A percentile compares a stretch with the other conserved stretches of the same genome.
These are phyloP conservation scores for Schoenoplectus tabernaemontani DNA, from an alignment of 202 grass and related monocot species.

Conservation along the genomic window DNA sequence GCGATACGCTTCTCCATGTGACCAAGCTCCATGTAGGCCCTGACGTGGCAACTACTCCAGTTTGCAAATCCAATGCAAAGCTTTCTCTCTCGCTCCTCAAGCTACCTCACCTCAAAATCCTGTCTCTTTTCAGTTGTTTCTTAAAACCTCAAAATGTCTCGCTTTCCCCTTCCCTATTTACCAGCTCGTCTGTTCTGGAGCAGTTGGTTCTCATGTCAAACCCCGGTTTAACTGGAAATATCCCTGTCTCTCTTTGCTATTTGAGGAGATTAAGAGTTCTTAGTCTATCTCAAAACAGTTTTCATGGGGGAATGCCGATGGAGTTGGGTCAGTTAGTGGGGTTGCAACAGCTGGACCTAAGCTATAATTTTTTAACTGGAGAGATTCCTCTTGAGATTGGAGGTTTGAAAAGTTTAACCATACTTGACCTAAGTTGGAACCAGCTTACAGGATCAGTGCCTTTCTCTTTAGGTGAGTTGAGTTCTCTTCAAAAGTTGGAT, in stretches of 20 bases:
- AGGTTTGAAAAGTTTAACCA: slow-evolving; percentile 50
- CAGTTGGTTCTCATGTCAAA: slow-evolving; percentile 75
- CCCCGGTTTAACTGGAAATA: slow-evolving; percentile 37
- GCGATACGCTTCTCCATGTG: slow-evolving; percentile 42
- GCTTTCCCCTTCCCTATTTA: slow-evolving; percentile 48
- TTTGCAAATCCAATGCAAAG: slow-evolving; percentile 36
- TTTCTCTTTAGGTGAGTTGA: slow-evolving; percentile 28
- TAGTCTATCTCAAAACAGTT: slow-evolving; percentile 59
- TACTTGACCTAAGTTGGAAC: slow-evolving; percentile 83
- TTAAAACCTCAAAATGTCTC: slow-evolving; percentile 1
- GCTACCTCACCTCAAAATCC: slow-evolving; percentile 56
- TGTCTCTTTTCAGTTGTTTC: slow-evolving; percentile 69
- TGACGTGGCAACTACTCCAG: slow-evolving; percentile 45
- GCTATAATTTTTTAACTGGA: slow-evolving; percentile 63
- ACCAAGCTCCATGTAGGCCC: slow-evolving; percentile 68
- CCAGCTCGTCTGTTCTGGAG: slow-evolving; percentile 38
- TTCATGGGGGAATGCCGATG: slow-evolving; percentile 40
- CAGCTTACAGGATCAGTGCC: slow-evolving; percentile 38
- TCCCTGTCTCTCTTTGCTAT: slow-evolving; percentile 32
- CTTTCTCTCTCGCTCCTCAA: slow-evolving; percentile 37
- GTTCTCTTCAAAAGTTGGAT: slow-evolving; percentile 56
- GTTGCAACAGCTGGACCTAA: slow-evolving; percentile 69
- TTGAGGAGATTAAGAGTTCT: slow-evolving; percentile 45
- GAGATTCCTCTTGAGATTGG: slow-evolving; percentile 46
- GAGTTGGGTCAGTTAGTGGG: slow-evolving; percentile 37